Percentiles rank a stretch among this genome's conserved stretches.
Evolutionary conservation across 2,329 filamentous ascomycete species (phyloP).

Genomic region (Colletotrichum aenigma): DNA sequence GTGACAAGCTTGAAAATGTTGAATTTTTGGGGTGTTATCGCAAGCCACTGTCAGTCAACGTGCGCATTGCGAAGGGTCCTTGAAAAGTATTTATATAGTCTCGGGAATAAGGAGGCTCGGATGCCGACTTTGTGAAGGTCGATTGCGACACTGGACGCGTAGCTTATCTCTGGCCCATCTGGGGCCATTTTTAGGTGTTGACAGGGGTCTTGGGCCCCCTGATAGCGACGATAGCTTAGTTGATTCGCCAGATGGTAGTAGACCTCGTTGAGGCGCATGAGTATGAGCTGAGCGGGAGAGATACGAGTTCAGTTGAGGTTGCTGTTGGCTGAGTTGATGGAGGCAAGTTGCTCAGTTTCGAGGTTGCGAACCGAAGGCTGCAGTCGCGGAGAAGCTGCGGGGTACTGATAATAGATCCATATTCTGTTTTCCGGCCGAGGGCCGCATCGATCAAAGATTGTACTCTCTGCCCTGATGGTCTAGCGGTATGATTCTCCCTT

Average conservation of each 20-base stretch:
- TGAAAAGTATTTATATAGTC: not conserved
- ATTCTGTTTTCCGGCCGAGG: accelerated
- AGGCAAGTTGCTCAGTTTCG: not conserved
- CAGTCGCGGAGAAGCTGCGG: not conserved
- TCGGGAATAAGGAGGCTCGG: not conserved
- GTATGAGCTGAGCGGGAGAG: not conserved
- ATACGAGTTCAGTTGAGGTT: not conserved
- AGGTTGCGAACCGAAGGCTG: not conserved
- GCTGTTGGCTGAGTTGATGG: not conserved
- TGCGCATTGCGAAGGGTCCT: not conserved
- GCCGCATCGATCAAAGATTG: accelerated
- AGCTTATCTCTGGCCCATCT: not conserved
- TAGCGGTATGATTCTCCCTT: constrained; percentile 21
- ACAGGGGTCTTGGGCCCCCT: not conserved
- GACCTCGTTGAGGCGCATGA: not conserved
- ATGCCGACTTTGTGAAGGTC: constrained; percentile 15
- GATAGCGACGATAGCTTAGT: not conserved
- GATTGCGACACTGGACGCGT: constrained; percentile 11
- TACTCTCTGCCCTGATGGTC: not conserved
- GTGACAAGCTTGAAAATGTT: not conserved
- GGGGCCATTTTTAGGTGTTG: not conserved
- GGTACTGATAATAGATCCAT: accelerated
- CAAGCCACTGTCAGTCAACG: not conserved
- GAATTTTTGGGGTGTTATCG: not conserved
- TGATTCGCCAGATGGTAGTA: not conserved